Evolutionary conservation across 768 basidiomycete species (phyloP).

Genomic region (Serendipita sp.): DNA sequence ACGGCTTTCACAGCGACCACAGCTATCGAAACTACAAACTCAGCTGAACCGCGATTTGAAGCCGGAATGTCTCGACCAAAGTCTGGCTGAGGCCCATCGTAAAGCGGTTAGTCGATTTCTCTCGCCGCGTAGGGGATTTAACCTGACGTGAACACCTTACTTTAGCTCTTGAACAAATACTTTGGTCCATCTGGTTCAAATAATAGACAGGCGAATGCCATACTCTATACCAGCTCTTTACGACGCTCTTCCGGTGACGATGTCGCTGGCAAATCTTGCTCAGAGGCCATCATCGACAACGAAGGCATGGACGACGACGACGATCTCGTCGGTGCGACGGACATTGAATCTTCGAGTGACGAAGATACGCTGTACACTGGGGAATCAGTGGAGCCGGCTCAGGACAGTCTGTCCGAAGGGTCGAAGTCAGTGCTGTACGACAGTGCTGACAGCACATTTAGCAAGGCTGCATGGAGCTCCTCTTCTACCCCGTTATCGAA

Average conservation of each 20-base stretch:
- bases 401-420: background rate
- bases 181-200: background rate
- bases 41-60: background rate
- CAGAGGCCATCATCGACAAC: background rate
- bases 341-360: background rate
- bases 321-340: no score
- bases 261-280: background rate
- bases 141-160: background rate
- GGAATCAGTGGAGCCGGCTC: background rate
- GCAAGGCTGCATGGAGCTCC: no score
- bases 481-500: no score
- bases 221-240: no score
- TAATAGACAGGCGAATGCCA: no score
- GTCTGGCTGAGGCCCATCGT: background rate
- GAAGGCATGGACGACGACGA: background rate
- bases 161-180: constrained; percentile 3
- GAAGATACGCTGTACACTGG: background rate
- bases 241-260: background rate
- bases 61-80: background rate
- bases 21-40: background rate
- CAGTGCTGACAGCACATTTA: no score
- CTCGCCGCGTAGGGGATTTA: background rate
- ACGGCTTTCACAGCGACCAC: background rate
- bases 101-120: background rate
- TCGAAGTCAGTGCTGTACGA: no score